phyloP scores from a whole-genome alignment of 495 filamentous ascomycete species.

The Staphylotrichum longicolle region DNA sequence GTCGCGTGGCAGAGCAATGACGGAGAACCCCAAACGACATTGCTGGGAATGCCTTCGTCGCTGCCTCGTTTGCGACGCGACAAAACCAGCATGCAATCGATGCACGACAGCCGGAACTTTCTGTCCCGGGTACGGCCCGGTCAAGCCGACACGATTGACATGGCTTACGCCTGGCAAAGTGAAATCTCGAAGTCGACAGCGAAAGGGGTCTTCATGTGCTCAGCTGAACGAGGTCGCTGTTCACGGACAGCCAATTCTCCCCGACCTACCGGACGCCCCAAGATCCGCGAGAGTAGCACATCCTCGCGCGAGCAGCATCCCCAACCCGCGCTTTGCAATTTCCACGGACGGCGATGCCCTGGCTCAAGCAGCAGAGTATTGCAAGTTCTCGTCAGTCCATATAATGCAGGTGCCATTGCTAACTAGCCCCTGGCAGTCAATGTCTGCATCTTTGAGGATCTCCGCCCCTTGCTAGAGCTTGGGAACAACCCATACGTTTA shows the following conservation, averaged over 20 bases:
- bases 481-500: constrained; percentile 35
- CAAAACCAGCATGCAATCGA: not conserved
- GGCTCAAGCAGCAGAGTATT: constrained; percentile 9
- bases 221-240: not conserved
- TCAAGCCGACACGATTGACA: not conserved
- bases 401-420: not conserved
- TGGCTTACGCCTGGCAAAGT: constrained; percentile 9
- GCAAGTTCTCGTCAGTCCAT: not conserved
- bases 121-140: constrained; percentile 9
- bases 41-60: constrained; percentile 15
- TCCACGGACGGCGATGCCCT: not conserved
- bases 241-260: too few relatives aligned
- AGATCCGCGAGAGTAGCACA: not conserved
- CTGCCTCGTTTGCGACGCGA: constrained; percentile 8
- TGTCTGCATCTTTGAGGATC: constrained; percentile 33
- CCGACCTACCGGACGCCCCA: not conserved
- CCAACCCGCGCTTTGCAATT: not conserved
- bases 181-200: not conserved
- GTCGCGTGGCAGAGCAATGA: not conserved
- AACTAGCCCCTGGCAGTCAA: constrained; percentile 27
- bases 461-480: constrained; percentile 29
- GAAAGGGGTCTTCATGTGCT: not conserved
- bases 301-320: not conserved
- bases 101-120: not conserved
- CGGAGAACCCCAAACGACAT: not conserved